These are phyloP conservation scores for Leptodontidium sp. DNA, from an alignment of 2,329 filamentous ascomycete species.

Conservation along the genomic window DNA sequence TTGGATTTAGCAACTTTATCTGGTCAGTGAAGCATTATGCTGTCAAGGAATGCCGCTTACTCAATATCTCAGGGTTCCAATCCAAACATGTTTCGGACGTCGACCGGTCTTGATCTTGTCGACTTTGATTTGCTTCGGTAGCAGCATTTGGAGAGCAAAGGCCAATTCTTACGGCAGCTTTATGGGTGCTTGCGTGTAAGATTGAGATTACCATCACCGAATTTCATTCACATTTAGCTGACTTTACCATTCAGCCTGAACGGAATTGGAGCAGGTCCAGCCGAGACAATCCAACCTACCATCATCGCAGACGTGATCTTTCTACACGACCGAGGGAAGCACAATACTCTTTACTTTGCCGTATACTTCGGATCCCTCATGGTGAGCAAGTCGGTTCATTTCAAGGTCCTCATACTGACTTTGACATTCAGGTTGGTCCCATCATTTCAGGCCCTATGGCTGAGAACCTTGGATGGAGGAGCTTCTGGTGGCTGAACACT, in stretches of 20 bases:
- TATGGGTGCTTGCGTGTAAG: slow-evolving; percentile 65
- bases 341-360: slow-evolving; percentile 61
- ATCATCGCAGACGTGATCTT: slow-evolving; percentile 73
- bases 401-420: slow-evolving; percentile 27
- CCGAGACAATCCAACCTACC: slow-evolving; percentile 67
- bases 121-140: slow-evolving; percentile 53
- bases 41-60: background rate
- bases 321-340: slow-evolving; percentile 69
- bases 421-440: slow-evolving; percentile 53
- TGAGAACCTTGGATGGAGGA: slow-evolving; percentile 64
- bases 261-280: slow-evolving; percentile 68
- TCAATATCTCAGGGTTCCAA: slow-evolving; percentile 47
- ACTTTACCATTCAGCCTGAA: slow-evolving; percentile 53
- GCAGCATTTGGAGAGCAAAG: slow-evolving; percentile 60
- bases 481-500: slow-evolving; percentile 73
- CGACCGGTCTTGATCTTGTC: slow-evolving; percentile 56
- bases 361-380: slow-evolving; percentile 69
- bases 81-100: slow-evolving; percentile 57
- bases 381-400: slow-evolving; percentile 48
- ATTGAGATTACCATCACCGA: background rate
- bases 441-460: slow-evolving; percentile 70
- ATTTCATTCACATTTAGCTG: background rate
- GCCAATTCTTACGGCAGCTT: slow-evolving; percentile 67
- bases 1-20: slow-evolving; percentile 61
- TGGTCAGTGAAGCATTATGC: slow-evolving; percentile 42